Evolutionary conservation across 805 yeast species (phyloP).

Genomic region (Scheffersomyces spartinae): DNA sequence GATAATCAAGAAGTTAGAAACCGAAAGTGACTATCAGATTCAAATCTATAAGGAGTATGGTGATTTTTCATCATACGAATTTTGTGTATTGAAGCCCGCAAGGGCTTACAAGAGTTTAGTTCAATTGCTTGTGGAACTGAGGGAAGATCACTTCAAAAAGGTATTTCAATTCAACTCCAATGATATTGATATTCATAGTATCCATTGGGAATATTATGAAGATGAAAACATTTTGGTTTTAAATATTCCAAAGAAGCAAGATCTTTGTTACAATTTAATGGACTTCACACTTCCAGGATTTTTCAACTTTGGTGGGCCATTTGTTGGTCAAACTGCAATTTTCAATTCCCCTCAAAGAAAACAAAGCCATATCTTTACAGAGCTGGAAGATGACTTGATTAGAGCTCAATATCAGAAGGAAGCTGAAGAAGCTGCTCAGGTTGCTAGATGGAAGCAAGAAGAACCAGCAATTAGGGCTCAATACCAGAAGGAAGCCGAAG

Average conservation of each 20-base stretch:
- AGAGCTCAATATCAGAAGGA: neutral
- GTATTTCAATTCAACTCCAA: conserved; percentile 18
- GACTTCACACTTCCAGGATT: conserved; percentile 6
- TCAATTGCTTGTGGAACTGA: too few species aligned
- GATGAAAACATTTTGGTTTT: conserved; percentile 21
- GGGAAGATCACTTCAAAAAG: conserved; percentile 20
- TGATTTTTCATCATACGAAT: conserved; percentile 21
- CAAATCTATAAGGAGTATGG: conserved; percentile 25
- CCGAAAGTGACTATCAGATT: conserved; percentile 22
- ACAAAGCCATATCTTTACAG: too few species aligned
- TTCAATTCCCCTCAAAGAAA: too few species aligned
- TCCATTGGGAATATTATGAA: conserved; percentile 22
- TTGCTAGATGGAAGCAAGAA: neutral
- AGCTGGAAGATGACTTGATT: too few species aligned
- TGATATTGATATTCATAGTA: conserved; percentile 18
- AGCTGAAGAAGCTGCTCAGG: neutral
- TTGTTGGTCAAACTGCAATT: too few species aligned
- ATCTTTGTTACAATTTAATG: conserved; percentile 8
- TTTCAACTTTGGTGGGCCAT: conserved; percentile 6
- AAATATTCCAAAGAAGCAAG: conserved; percentile 20
- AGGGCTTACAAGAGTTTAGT: too few species aligned
- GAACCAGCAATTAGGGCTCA: too few species aligned
- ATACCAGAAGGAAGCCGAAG: too few species aligned
- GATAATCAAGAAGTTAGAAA: conserved; percentile 24
- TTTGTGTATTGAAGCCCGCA: too few species aligned